Evolutionary conservation across 495 filamentous ascomycete species (phyloP).

Genomic region (Penicillium egyptiacum): DNA sequence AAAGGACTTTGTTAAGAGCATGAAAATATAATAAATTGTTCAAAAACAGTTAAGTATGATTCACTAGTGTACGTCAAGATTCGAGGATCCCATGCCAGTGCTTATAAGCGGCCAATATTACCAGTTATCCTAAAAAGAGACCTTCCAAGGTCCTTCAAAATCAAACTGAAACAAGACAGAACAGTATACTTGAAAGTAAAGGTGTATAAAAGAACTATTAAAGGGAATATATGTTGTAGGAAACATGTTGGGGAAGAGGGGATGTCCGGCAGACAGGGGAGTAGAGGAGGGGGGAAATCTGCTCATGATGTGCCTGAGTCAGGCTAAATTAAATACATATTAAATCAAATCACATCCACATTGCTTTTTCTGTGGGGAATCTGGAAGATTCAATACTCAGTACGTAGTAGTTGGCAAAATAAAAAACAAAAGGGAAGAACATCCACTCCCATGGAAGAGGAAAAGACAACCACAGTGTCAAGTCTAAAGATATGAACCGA

Average conservation of each 20-base stretch:
- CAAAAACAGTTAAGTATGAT: neutral
- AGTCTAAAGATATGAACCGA: neutral
- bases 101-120: neutral
- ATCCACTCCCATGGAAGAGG: constrained; percentile 5
- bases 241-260: neutral
- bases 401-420: neutral
- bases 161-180: too few species aligned
- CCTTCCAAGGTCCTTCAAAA: neutral
- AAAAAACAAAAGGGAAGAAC: neutral
- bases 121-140: neutral
- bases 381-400: too few species aligned
- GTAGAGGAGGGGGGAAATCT: constrained; percentile 13
- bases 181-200: neutral
- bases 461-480: neutral
- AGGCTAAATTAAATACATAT: constrained; percentile 26
- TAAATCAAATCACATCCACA: constrained; percentile 14
- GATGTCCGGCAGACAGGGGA: constrained; percentile 19
- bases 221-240: neutral
- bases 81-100: neutral
- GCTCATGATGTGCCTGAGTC: constrained; percentile 30
- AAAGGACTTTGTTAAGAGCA: neutral
- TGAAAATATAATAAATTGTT: too few species aligned
- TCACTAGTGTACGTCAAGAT: constrained; percentile 9
- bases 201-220: neutral
- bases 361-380: constrained; percentile 20